Evolutionary conservation across 1,139 yeast species (phyloP).

Genomic region (Maudiozyma humilis): DNA sequence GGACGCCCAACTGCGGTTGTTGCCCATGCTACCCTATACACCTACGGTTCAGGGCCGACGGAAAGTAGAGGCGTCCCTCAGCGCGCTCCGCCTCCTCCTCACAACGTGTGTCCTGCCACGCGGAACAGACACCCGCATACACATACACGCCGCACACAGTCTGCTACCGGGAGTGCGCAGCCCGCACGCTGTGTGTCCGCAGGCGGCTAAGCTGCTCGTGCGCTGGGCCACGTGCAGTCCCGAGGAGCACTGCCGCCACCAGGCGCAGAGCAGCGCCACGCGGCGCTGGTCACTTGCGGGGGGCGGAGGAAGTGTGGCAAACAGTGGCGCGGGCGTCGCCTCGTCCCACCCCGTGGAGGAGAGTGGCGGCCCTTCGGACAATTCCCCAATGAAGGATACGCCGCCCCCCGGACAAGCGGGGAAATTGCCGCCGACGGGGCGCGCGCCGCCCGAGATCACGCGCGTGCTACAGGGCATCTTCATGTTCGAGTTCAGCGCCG

Average conservation of each 20-base stretch:
- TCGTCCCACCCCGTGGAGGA: too few relatives aligned
- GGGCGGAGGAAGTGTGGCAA: too few relatives aligned
- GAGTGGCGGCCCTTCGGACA: too few relatives aligned
- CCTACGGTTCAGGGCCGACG: slow-evolving; percentile 56
- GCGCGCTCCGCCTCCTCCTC: slow-evolving; percentile 46
- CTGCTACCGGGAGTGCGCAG: neutral
- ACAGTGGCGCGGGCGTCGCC: too few relatives aligned
- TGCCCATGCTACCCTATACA: slow-evolving; percentile 55
- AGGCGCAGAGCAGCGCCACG: neutral
- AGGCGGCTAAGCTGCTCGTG: slow-evolving; percentile 38
- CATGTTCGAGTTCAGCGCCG: slow-evolving; percentile 59
- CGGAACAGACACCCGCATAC: slow-evolving; percentile 1
- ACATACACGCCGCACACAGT: neutral
- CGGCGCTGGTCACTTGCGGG: neutral
- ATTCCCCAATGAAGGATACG: too few relatives aligned
- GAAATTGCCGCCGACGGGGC: too few relatives aligned
- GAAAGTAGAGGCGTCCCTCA: slow-evolving; percentile 44
- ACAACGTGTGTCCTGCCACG: slow-evolving; percentile 45
- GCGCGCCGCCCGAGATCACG: too few relatives aligned
- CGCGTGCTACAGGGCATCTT: slow-evolving; percentile 50
- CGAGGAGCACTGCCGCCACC: slow-evolving; percentile 6
- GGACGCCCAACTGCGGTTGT: slow-evolving; percentile 48
- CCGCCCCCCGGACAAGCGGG: too few relatives aligned
- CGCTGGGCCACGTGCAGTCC: slow-evolving; percentile 53
- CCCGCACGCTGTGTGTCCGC: neutral